phyloP scores from a whole-genome alignment of 139 green algal genomes.

The Nannochloris sp. region DNA sequence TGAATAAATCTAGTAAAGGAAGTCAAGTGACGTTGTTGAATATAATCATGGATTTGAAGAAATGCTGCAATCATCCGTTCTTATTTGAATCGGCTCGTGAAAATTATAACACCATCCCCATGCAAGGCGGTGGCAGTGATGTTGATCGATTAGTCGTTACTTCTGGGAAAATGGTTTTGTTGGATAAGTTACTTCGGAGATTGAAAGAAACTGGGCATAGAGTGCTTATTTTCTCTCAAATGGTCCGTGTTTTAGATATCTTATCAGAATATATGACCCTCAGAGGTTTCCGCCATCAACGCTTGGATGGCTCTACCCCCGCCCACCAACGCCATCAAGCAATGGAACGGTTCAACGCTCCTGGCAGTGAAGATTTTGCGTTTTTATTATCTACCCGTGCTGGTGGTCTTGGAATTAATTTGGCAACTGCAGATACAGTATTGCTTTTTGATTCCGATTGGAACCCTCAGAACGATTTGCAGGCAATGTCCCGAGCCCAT shows the following conservation, averaged over 20 bases:
- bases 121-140: constrained; percentile 33
- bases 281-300: constrained; percentile 77
- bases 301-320: constrained; percentile 85
- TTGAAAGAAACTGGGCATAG: constrained; percentile 76
- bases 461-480: constrained; percentile 73
- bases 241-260: constrained; percentile 92
- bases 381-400: constrained; percentile 92
- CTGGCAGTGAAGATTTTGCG: constrained; percentile 78
- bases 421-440: constrained; percentile 77
- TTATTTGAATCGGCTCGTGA: neutral
- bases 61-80: constrained; percentile 86
- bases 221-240: constrained; percentile 89
- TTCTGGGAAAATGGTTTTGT: constrained; percentile 82
- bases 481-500: constrained; percentile 91
- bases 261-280: constrained; percentile 82
- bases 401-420: constrained; percentile 85
- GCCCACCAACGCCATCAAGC: constrained; percentile 63
- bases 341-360: constrained; percentile 96
- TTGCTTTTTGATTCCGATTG: constrained; percentile 72
- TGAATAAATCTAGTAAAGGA: constrained; percentile 75
- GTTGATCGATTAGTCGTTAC: constrained; percentile 43
- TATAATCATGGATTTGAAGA: constrained; percentile 91
- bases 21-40: constrained; percentile 37
- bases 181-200: constrained; percentile 87
- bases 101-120: constrained; percentile 11